Percentiles rank a stretch among this genome's conserved stretches.
Evolutionary conservation across 1,284 basidiomycete species (phyloP).

Genomic region (Ceratobasidium sp.): DNA sequence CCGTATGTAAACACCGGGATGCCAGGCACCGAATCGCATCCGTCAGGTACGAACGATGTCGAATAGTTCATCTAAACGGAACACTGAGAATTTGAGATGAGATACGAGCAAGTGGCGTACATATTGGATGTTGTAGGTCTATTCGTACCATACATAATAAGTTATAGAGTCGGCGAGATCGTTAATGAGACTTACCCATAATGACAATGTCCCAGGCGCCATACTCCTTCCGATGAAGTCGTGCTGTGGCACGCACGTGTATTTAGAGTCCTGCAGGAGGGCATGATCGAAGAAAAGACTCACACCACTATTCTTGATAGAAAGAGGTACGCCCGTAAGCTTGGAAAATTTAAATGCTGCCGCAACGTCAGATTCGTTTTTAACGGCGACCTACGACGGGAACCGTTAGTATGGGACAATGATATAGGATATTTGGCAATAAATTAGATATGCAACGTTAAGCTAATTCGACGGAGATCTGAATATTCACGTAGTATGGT

Average conservation of each 20-base stretch:
- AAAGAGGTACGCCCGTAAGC: slow-evolving; percentile 59
- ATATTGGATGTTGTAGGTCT: slow-evolving; percentile 43
- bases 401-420: neutral
- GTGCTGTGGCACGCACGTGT: neutral
- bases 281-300: neutral
- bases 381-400: slow-evolving; percentile 62
- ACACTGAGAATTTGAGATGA: neutral
- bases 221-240: slow-evolving; percentile 25
- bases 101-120: slow-evolving; percentile 19
- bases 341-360: slow-evolving; percentile 61
- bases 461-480: slow-evolving; percentile 3
- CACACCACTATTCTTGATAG: slow-evolving; percentile 65
- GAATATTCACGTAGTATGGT: slow-evolving; percentile 56
- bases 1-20: slow-evolving; percentile 42
- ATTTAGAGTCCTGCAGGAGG: neutral
- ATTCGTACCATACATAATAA: neutral
- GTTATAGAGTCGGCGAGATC: neutral
- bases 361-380: slow-evolving; percentile 57
- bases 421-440: neutral
- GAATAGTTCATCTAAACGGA: slow-evolving; percentile 43
- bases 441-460: neutral
- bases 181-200: slow-evolving; percentile 21
- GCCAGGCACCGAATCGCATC: slow-evolving; percentile 17
- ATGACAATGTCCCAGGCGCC: slow-evolving; percentile 24
- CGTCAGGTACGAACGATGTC: slow-evolving; percentile 43